Evolutionary conservation across 169 alveolate species (phyloP).

Genomic region (Plasmodium adleri): DNA sequence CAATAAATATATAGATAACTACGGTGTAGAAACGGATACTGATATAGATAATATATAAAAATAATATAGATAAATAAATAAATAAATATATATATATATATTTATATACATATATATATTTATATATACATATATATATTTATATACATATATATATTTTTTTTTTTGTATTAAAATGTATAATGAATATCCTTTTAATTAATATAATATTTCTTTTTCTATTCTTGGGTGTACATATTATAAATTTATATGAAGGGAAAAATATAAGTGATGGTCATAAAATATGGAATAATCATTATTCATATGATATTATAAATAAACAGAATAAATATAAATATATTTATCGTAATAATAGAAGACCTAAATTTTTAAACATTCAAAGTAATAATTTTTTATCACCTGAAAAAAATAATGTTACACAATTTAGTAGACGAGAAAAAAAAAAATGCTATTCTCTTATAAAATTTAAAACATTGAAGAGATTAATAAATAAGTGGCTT

Average conservation of each 20-base stretch:
- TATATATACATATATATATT: no score
- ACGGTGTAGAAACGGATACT: slow-evolving; percentile 62
- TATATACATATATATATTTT: background rate
- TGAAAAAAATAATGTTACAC: no score
- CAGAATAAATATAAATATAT: no score
- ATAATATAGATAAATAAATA: background rate
- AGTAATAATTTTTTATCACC: no score
- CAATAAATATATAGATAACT: slow-evolving; percentile 68
- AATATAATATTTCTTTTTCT: slow-evolving; percentile 1
- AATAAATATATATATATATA: background rate
- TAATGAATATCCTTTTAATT: background rate
- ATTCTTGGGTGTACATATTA: background rate
- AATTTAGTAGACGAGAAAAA: background rate
- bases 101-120: background rate
- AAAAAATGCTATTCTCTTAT: background rate
- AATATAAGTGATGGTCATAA: no score
- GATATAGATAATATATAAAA: slow-evolving; percentile 29
- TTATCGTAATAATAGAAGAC: no score
- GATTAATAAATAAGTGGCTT: background rate
- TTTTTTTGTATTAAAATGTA: background rate
- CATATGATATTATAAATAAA: no score
- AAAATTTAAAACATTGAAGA: background rate
- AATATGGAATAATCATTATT: no score
- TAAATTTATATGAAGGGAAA: no score
- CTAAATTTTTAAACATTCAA: no score